Evolutionary conservation across 2,329 filamentous ascomycete genomes (phyloP).

Genomic region (Penicillium sp.): DNA sequence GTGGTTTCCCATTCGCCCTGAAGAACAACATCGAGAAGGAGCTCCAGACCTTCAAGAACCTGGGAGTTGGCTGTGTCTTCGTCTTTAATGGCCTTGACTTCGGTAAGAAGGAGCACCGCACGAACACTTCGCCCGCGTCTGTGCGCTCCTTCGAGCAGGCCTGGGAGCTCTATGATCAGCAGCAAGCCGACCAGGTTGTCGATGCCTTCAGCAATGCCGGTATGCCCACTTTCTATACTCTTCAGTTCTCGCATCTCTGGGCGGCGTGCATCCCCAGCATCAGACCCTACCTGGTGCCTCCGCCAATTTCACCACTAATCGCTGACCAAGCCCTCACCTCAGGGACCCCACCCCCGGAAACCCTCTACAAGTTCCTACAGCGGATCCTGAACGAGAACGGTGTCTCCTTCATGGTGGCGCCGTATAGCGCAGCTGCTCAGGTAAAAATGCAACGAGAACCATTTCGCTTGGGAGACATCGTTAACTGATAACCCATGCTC

Average conservation of each 20-base stretch:
- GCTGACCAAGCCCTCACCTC: constrained; percentile 27
- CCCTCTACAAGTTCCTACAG: constrained; percentile 75
- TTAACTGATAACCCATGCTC: constrained; percentile 4
- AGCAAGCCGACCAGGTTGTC: constrained; percentile 77
- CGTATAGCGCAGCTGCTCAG: constrained; percentile 84
- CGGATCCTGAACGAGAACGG: constrained; percentile 66
- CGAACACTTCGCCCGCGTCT: constrained; percentile 59
- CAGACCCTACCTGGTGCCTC: not conserved
- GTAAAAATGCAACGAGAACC: constrained; percentile 47
- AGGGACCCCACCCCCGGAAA: constrained; percentile 70
- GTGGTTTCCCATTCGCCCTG: constrained; percentile 79
- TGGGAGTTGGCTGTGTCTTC: constrained; percentile 76
- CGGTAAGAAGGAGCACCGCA: constrained; percentile 68
- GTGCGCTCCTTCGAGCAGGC: constrained; percentile 71
- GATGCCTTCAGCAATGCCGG: constrained; percentile 80
- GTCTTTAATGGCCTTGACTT: constrained; percentile 87
- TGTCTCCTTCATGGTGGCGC: constrained; percentile 76
- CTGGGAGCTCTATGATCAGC: constrained; percentile 82
- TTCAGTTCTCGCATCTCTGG: constrained; percentile 1
- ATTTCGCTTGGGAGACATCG: not conserved
- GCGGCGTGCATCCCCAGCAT: not conserved
- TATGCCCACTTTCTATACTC: constrained; percentile 41
- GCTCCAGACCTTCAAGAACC: constrained; percentile 67
- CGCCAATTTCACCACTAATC: constrained; percentile 4
- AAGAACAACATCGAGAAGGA: constrained; percentile 72